These are phyloP conservation scores for Fragaria nilgerrensis DNA, from an alignment of 306 rosid genomes.

Conservation along the genomic window DNA sequence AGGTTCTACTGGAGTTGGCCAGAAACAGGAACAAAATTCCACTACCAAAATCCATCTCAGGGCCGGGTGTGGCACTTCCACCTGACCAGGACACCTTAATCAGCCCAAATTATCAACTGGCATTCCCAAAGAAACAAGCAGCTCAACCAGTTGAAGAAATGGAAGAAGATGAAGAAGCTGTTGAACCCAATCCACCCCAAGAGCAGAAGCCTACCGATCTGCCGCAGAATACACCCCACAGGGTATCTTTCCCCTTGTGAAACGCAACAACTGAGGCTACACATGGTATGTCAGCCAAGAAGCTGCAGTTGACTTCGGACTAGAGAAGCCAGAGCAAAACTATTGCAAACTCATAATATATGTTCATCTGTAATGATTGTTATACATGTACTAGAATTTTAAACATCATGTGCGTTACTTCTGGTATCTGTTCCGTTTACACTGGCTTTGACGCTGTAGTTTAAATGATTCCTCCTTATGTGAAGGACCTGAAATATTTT, in stretches of 20 bases:
- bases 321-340: neutral
- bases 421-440: neutral
- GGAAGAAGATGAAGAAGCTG: conserved; percentile 63
- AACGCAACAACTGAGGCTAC: conserved; percentile 46
- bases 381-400: neutral
- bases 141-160: conserved; percentile 64
- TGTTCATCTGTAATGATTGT: neutral
- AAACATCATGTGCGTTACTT: neutral
- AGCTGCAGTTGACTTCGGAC: neutral
- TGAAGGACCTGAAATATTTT: no score
- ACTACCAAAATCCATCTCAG: conserved; percentile 58
- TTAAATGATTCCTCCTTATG: no score
- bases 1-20: conserved; percentile 83
- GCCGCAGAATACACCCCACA: conserved; percentile 57
- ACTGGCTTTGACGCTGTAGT: neutral
- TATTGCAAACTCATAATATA: neutral
- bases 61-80: conserved; percentile 73
- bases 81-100: conserved; percentile 76
- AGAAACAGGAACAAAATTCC: conserved; percentile 78
- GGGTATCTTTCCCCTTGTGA: conserved; percentile 70
- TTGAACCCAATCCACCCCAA: conserved; percentile 47
- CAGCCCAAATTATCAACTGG: conserved; percentile 78
- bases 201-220: conserved; percentile 51
- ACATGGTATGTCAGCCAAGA: neutral
- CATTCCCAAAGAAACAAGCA: conserved; percentile 65